A percentile compares a stretch with the other conserved stretches of the same genome.
Conservation (phyloP, 2,329 filamentous ascomycete genomes). For the Penicillium occitanis region DNA sequence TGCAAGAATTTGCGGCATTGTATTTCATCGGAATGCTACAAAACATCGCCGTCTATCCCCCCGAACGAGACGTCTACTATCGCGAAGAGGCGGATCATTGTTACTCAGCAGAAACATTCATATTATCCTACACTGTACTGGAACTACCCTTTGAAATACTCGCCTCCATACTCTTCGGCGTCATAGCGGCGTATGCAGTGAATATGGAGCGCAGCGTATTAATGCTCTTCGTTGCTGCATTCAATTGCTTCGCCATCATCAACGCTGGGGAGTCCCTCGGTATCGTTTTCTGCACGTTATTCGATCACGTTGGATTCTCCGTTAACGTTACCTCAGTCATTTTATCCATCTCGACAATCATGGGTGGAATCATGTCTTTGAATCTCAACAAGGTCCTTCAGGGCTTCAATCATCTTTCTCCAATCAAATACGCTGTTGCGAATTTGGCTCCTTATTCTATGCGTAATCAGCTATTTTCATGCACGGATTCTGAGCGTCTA, state of each 20-base stretch:
- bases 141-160: constrained; percentile 71
- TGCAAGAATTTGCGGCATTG: constrained; percentile 66
- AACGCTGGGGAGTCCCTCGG: constrained; percentile 73
- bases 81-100: constrained; percentile 72
- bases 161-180: constrained; percentile 64
- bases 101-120: constrained; percentile 70
- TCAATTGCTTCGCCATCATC: constrained; percentile 71
- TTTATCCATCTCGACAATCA: constrained; percentile 67
- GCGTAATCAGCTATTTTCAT: constrained; percentile 62
- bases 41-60: constrained; percentile 72
- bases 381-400: constrained; percentile 66
- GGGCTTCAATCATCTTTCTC: constrained; percentile 69
- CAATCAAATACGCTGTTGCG: constrained; percentile 67
- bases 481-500: constrained; percentile 59
- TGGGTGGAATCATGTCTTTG: constrained; percentile 70
- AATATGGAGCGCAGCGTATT: constrained; percentile 62
- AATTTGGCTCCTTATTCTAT: constrained; percentile 68
- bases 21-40: constrained; percentile 64
- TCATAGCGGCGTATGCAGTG: constrained; percentile 63
- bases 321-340: constrained; percentile 71
- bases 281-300: constrained; percentile 78
- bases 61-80: constrained; percentile 73
- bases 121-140: constrained; percentile 67
- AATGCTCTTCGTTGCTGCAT: constrained; percentile 67
- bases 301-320: constrained; percentile 72